Base-by-base conservation (phyloP, 75 land plant genomes). In the Pseudotsuga menziesii region DNA sequence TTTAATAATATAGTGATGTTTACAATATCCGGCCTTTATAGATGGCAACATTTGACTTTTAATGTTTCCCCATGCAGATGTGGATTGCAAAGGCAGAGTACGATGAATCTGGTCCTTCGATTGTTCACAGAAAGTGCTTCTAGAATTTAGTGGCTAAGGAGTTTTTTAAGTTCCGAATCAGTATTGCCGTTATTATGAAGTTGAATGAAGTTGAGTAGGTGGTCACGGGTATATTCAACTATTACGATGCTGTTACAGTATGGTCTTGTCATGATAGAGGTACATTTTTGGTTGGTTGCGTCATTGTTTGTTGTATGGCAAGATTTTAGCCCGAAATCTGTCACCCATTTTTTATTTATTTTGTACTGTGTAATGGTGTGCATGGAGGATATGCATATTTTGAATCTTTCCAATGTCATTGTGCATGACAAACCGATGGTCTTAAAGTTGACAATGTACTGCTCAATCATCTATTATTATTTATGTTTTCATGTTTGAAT, bases 41-140 rank as follows among this genome's bases (percentile, higher is more conserved):
- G 11, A 48, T 48, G 54, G 54, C 13, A 48, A 48, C 54, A 9
- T 9, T 48, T 48, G 54, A 48, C 54, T 48, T 9, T 11, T 48
- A 48, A 48, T 48, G 12, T 48, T 9, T 48, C 9, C 9, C 2
- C 11, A 79, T 81, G 71, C 82, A 81, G 82, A 81, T 81, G 82
- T 81, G 82, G 82, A 81, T 81, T 66, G 25, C 82, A 1, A 81
- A 81, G 83, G 75, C 75, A 2, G 82, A 81, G 73, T 80, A 81
- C 22, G 82, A 73, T 26, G 75, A 73, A 23, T 73, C 75, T 15
- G 75, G 75, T 25, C 75, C 75, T 5, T 73, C 75, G 1, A 73
- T 73, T 73, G 75, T 73, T 6, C 75, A 73, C 75, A 73, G 75
- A 73, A 73, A 73, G 35, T 73, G 75, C 35, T 73, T 73, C 57